Evolutionary conservation across 2,329 filamentous ascomycete genomes (phyloP).

Genomic region (Diaporthe helianthi): DNA sequence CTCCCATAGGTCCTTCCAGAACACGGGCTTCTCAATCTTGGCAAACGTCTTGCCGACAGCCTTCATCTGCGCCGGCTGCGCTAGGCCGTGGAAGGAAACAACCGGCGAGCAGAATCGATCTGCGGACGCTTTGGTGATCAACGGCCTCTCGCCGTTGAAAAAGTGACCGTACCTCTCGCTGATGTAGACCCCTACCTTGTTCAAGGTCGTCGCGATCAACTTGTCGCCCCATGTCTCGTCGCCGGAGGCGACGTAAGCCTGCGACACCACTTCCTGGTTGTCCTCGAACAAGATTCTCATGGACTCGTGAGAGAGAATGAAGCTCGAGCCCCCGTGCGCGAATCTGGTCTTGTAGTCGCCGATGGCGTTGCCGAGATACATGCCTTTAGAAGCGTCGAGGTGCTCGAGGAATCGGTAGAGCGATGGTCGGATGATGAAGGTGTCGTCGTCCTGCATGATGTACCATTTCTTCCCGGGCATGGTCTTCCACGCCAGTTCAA

Average conservation of each 20-base stretch:
- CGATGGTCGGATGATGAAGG: slow-evolving; percentile 58
- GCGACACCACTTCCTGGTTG: slow-evolving; percentile 50
- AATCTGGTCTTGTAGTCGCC: slow-evolving; percentile 63
- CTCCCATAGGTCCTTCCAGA: slow-evolving; percentile 59
- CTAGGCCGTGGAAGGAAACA: slow-evolving; percentile 60
- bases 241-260: slow-evolving; percentile 56
- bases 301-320: slow-evolving; percentile 59
- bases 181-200: slow-evolving; percentile 61
- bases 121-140: slow-evolving; percentile 54
- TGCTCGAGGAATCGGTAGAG: slow-evolving; percentile 56
- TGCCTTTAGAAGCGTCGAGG: slow-evolving; percentile 53
- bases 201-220: slow-evolving; percentile 59
- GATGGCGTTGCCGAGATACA: slow-evolving; percentile 64
- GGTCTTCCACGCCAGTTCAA: slow-evolving; percentile 58
- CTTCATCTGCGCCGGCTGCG: slow-evolving; percentile 53
- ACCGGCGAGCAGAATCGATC: slow-evolving; percentile 63
- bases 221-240: slow-evolving; percentile 62
- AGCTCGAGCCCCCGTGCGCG: slow-evolving; percentile 62
- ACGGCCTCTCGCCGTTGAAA: slow-evolving; percentile 63
- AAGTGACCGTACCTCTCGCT: slow-evolving; percentile 61
- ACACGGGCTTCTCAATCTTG: slow-evolving; percentile 48
- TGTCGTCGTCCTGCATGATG: slow-evolving; percentile 64
- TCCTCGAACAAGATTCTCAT: slow-evolving; percentile 54
- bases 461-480: slow-evolving; percentile 66
- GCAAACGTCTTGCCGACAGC: slow-evolving; percentile 52